Percentiles rank a stretch among this genome's conserved stretches.
Conservation (phyloP, 2,329 filamentous ascomycete species). For the Paramyrothecium roridum region DNA sequence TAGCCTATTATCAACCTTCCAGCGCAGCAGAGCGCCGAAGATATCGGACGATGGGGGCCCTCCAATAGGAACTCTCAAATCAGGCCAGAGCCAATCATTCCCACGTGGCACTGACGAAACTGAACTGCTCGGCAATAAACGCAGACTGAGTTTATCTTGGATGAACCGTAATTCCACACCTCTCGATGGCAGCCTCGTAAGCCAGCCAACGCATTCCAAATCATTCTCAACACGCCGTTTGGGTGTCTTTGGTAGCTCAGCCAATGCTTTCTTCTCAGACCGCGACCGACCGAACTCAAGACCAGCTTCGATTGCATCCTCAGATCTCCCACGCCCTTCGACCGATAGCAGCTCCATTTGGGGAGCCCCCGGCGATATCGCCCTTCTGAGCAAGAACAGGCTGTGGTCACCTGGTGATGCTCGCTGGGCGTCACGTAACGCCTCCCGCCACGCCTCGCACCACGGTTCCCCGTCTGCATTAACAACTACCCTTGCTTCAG, state of each 20-base stretch:
- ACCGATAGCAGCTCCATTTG: constrained; percentile 77
- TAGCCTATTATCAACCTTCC: constrained; percentile 56
- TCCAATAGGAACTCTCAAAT: constrained; percentile 65
- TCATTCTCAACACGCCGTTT: constrained; percentile 39
- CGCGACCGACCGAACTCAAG: constrained; percentile 59
- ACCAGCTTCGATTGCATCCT: constrained; percentile 66
- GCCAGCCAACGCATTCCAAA: constrained; percentile 25
- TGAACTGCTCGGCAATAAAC: constrained; percentile 50
- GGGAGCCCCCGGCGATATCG: constrained; percentile 49
- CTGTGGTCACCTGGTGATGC: constrained; percentile 63
- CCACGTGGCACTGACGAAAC: constrained; percentile 59
- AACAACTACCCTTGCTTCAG: constrained; percentile 59
- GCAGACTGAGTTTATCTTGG: constrained; percentile 59
- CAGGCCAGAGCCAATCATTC: constrained; percentile 74
- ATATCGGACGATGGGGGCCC: constrained; percentile 49
- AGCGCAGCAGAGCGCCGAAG: constrained; percentile 62
- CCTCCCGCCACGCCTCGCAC: constrained; percentile 76
- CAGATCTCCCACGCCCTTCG: constrained; percentile 72
- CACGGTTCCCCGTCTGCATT: constrained; percentile 69
- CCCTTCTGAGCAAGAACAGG: constrained; percentile 49
- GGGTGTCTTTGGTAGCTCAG: constrained; percentile 49
- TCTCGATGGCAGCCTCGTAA: constrained; percentile 31
- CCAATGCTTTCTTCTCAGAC: constrained; percentile 46
- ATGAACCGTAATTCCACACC: constrained; percentile 53
- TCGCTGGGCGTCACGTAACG: constrained; percentile 58